Evolutionary conservation across 768 basidiomycete genomes (phyloP), one percentile per base, ranked within the genome.

Genomic region (Suillus lakei): DNA sequence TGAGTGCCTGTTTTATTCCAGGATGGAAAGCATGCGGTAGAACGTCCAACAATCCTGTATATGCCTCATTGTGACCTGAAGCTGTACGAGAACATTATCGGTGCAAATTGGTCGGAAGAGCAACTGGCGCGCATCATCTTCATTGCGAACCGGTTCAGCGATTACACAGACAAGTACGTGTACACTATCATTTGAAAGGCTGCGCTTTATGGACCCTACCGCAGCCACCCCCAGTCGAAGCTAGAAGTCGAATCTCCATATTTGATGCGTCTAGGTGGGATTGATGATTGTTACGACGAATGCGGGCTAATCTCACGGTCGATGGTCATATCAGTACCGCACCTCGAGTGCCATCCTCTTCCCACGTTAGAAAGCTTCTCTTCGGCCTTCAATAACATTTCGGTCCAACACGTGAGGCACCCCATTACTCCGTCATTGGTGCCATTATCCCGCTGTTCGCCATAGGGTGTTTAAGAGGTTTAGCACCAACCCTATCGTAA

Each of bases 61-160:
- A 91, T 92, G 90, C 91, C 91, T 26, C 91, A 93, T 75, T 92
- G 92, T 73, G 90, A 91, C 71, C 72, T 90, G 75, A 83, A 82
- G 66, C 81, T 93, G 32, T 91, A 92, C 74, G 90, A 93, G 72
- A 81, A 78, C 68, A 71, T 92, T 53, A 76, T 93, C 63, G 81
- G 82, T 64, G 82, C 82, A 15, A 92, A 91, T 72, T 90, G 89
- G 88, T 76, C 79, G 54, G 71, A 65, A 34, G 79, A 79, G 34
- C 76, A 77, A 26, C 75, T 91, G 60, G 71, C 79, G 64, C 79
- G 78, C 64, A 71, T 88, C 28, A 70, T 91, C 61, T 79, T 93
- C 61, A 71, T 93, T 66, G 89, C 86, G 63, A 93, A 93, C 77
- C 81, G 78, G 61, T 79, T 93, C 66, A 75, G 78, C 67, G 87